Conservation (phyloP, 2,329 filamentous ascomycete genomes). For the Phialophora verrucosa region DNA sequence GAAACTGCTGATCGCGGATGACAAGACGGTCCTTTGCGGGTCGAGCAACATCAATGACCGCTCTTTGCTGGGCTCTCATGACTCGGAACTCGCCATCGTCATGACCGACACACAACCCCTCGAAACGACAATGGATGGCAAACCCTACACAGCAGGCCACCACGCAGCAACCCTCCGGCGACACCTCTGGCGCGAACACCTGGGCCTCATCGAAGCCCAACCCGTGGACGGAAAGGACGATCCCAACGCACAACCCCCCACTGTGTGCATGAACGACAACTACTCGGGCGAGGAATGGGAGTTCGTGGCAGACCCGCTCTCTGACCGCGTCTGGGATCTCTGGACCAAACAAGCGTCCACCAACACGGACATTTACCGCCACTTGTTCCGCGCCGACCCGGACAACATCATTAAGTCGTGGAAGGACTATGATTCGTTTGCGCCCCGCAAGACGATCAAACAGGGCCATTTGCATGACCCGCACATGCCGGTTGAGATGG, state of each 20-base stretch:
- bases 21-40: slow-evolving; percentile 80
- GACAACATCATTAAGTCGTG: slow-evolving; percentile 89
- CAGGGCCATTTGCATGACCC: slow-evolving; percentile 86
- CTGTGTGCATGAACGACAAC: slow-evolving; percentile 72
- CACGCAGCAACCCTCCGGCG: slow-evolving; percentile 83
- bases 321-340: slow-evolving; percentile 68
- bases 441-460: slow-evolving; percentile 71
- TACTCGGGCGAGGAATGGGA: slow-evolving; percentile 71
- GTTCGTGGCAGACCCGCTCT: slow-evolving; percentile 76
- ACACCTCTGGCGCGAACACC: slow-evolving; percentile 87
- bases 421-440: slow-evolving; percentile 83
- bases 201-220: slow-evolving; percentile 81
- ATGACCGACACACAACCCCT: slow-evolving; percentile 78
- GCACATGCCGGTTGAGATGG: slow-evolving; percentile 73
- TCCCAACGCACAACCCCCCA: slow-evolving; percentile 77
- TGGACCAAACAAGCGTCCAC: slow-evolving; percentile 75
- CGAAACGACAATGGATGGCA: slow-evolving; percentile 74
- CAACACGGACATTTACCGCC: slow-evolving; percentile 81
- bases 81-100: slow-evolving; percentile 87
- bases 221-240: slow-evolving; percentile 67
- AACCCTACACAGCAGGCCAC: slow-evolving; percentile 71
- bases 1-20: slow-evolving; percentile 83
- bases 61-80: slow-evolving; percentile 81
- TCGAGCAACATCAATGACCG: slow-evolving; percentile 73
- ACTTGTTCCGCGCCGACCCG: slow-evolving; percentile 86